Base-by-base conservation (phyloP, 2,329 filamentous ascomycete species). In the Aspergillus viridinutans region DNA sequence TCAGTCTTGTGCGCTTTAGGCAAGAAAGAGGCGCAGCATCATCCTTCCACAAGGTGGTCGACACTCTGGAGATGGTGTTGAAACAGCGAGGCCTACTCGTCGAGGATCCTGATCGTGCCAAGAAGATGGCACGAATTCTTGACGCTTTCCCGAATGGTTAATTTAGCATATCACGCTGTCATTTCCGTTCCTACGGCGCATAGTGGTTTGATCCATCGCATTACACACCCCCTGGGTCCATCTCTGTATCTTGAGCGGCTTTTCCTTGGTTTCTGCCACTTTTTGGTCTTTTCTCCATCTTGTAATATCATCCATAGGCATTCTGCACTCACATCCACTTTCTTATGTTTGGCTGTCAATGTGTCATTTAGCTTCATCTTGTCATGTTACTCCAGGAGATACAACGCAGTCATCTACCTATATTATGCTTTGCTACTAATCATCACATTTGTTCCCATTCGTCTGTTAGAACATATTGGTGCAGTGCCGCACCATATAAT, bases 11-110 rank as follows among this genome's bases (percentile, higher is more conserved):
- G 29, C 88, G 90, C 38, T 90, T 97, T 72, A 93, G 90, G 1
- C 92, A 97, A 69, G 91, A 94, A 69, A 87, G 87, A 57, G 94
- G 93, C n/a, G 92, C 93, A 1, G 92, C 90, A 40, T 94, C 89
- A 66, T 94, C 89, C 64, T 96, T 97, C 76, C 84, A 90, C 70
- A 87, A 85, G 68, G 89, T 96, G 9, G 84, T 95, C 26, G 88
- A 92, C 58, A 88, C 89, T 3, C 80, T 97, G 65, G 83, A 87
- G 62, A 80, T 83, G 21, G 83, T 90, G 17, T 85, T 95, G 70
- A 81, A 80, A 61, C 79, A 79, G 58, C 84, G 87, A 28, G 80
- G 81, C 26, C 77, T 92, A 64, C 75, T 96, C 29, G 85, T 96
- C 26, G 78, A 83, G 40, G 89, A 91, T 67, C 81, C 81, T 62